These are phyloP conservation scores for Phascolomyces articulosus DNA, from an alignment of 371 early-diverging fungal species.

Conservation along the genomic window DNA sequence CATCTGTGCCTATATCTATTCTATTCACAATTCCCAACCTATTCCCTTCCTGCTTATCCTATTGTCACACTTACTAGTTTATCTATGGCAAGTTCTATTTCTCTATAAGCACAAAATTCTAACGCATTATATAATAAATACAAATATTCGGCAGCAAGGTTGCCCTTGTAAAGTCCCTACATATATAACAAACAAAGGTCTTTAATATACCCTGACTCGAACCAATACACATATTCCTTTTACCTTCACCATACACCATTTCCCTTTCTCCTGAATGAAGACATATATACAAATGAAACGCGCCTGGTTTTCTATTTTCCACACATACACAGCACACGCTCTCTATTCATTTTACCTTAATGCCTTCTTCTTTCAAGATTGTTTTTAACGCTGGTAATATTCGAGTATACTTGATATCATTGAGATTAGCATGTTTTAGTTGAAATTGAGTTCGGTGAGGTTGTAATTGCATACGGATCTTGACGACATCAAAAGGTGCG, in stretches of 20 bases:
- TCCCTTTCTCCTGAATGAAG: too few species aligned
- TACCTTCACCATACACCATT: background rate
- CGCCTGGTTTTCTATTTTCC: too few species aligned
- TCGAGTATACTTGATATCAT: conserved; percentile 54
- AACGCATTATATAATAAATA: conserved; percentile 89
- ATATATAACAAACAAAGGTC: background rate
- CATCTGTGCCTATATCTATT: too few species aligned
- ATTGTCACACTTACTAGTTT: conserved; percentile 15
- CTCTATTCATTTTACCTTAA: conserved; percentile 43
- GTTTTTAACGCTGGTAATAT: conserved; percentile 58
- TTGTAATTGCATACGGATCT: conserved; percentile 82
- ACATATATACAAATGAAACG: too few species aligned
- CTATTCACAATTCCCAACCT: too few species aligned
- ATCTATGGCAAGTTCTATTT: conserved; percentile 37
- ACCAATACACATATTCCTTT: background rate
- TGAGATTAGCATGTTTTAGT: background rate
- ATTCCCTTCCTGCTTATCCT: too few species aligned
- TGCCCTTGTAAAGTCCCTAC: conserved; percentile 93
- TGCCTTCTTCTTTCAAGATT: conserved; percentile 77
- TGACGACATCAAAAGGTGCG: conserved; percentile 92
- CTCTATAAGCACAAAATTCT: conserved; percentile 83
- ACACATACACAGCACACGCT: too few species aligned
- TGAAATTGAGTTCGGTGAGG: conserved; percentile 32
- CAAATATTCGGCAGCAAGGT: conserved; percentile 87
- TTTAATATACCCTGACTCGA: too few species aligned